A percentile compares a stretch with the other conserved stretches of the same genome.
Conservation (phyloP, 176 grass and related monocot genomes). For the Guadua angustifolia region DNA sequence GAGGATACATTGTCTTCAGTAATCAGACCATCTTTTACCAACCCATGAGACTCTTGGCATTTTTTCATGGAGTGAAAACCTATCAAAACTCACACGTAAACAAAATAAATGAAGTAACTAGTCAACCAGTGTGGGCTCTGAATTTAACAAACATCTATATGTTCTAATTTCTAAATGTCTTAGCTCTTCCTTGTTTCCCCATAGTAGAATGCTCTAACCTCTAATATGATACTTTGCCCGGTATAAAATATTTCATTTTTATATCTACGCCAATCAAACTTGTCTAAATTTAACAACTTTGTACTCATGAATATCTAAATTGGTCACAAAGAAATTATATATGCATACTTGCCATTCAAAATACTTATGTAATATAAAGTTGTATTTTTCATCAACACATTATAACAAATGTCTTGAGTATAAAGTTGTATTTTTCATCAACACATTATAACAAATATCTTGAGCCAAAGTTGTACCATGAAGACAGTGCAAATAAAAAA, state of each 20-base stretch:
- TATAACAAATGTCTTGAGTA: too few species aligned
- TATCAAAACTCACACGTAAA: background rate
- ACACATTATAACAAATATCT: background rate
- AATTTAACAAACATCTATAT: background rate
- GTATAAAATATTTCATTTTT: background rate
- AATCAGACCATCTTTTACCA: background rate
- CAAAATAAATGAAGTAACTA: conserved; percentile 7
- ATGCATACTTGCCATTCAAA: background rate
- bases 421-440: too few species aligned
- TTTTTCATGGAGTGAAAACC: background rate
- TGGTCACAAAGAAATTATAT: conserved; percentile 1
- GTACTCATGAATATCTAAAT: background rate
- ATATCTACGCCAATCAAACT: background rate
- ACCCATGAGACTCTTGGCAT: background rate
- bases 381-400: too few species aligned
- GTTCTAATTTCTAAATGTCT: background rate
- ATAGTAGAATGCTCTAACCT: background rate
- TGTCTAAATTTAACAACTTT: background rate
- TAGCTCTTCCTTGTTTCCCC: background rate
- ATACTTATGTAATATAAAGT: background rate
- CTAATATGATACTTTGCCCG: background rate
- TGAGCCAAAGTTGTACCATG: background rate
- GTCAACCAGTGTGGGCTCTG: background rate
- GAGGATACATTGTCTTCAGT: conserved; percentile 17
- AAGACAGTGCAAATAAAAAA: background rate